These are phyloP conservation scores for Flammula alnicola DNA, from an alignment of 1,284 basidiomycete genomes.

Conservation along the genomic window DNA sequence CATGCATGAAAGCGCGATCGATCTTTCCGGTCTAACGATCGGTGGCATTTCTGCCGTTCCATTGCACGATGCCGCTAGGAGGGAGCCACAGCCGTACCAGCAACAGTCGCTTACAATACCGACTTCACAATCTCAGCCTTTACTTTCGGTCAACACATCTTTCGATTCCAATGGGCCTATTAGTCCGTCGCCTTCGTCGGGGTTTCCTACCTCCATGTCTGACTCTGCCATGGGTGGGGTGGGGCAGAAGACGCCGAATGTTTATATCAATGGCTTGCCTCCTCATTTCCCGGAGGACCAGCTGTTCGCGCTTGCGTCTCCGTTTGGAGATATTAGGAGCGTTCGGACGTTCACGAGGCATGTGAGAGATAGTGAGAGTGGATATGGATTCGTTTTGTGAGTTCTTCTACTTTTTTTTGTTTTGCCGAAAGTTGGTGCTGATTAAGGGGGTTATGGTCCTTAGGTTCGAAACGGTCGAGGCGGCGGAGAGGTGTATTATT, in stretches of 20 bases:
- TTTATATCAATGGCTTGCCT: slow-evolving; percentile 72
- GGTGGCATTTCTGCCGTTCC: too few species aligned
- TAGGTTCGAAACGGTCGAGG: slow-evolving; percentile 66
- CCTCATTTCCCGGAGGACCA: slow-evolving; percentile 67
- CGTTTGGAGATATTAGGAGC: slow-evolving; percentile 60
- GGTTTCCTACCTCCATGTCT: slow-evolving; percentile 20
- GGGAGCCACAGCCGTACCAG: too few species aligned
- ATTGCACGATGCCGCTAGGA: too few species aligned
- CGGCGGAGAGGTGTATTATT: slow-evolving; percentile 72
- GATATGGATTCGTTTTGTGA: slow-evolving; percentile 82
- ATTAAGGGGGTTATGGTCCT: slow-evolving; percentile 27
- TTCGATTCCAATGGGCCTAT: slow-evolving; percentile 10
- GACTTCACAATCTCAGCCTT: slow-evolving; percentile 16
- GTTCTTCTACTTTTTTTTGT: slow-evolving; percentile 32
- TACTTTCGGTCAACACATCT: slow-evolving; percentile 12
- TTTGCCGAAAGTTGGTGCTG: slow-evolving; percentile 3
- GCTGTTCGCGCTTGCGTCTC: slow-evolving; percentile 56
- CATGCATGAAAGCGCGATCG: slow-evolving; percentile 13
- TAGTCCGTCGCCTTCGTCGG: slow-evolving; percentile 6
- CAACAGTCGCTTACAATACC: slow-evolving; percentile 16
- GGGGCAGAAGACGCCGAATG: slow-evolving; percentile 55
- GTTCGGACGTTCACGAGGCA: slow-evolving; percentile 69
- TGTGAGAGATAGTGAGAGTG: slow-evolving; percentile 64
- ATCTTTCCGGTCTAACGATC: slow-evolving; percentile 20
- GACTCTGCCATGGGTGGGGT: slow-evolving; percentile 14